Conservation (phyloP, 2,329 filamentous ascomycete genomes). For the Byssochlamys sp. region DNA sequence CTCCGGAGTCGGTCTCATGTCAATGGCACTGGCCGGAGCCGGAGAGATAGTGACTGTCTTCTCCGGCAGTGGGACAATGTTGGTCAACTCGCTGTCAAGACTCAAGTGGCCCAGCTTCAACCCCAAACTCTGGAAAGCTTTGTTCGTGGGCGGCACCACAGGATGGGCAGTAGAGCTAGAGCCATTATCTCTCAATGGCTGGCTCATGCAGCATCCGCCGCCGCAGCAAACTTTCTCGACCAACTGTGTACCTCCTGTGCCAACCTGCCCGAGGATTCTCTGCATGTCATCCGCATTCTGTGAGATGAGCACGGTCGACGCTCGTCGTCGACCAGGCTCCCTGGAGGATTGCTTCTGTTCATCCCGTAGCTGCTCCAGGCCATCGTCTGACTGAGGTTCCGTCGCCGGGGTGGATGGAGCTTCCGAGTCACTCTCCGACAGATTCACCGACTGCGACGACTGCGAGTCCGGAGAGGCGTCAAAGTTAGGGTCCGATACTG, state of each 20-base stretch:
- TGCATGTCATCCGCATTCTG: slow-evolving; percentile 51
- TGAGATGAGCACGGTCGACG: slow-evolving; percentile 44
- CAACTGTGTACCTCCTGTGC: slow-evolving; percentile 46
- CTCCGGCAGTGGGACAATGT: slow-evolving; percentile 61
- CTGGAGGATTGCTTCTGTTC: slow-evolving; percentile 10
- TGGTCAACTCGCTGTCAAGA: slow-evolving; percentile 58
- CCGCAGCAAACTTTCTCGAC: slow-evolving; percentile 56
- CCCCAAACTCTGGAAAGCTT: slow-evolving; percentile 69
- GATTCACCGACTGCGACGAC: slow-evolving; percentile 20
- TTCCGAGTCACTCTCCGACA: slow-evolving; percentile 27
- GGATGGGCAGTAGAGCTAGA: slow-evolving; percentile 36
- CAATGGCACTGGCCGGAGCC: slow-evolving; percentile 25
- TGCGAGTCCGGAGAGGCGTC: slow-evolving; percentile 18
- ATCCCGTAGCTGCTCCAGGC: slow-evolving; percentile 15
- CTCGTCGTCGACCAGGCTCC: slow-evolving; percentile 27
- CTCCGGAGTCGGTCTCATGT: slow-evolving; percentile 27
- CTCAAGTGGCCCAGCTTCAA: slow-evolving; percentile 69
- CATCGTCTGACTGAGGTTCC: slow-evolving; percentile 29
- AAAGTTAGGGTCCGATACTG: slow-evolving; percentile 24
- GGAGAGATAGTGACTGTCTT: slow-evolving; percentile 59
- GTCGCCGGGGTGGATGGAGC: slow-evolving; percentile 32
- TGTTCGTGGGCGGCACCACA: slow-evolving; percentile 61
- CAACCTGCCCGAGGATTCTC: slow-evolving; percentile 47
- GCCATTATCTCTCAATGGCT: slow-evolving; percentile 40
- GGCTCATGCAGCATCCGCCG: slow-evolving; percentile 54